These are phyloP conservation scores for Pilatotrama ljubarskyi DNA, from an alignment of 768 basidiomycete genomes.

Conservation along the genomic window DNA sequence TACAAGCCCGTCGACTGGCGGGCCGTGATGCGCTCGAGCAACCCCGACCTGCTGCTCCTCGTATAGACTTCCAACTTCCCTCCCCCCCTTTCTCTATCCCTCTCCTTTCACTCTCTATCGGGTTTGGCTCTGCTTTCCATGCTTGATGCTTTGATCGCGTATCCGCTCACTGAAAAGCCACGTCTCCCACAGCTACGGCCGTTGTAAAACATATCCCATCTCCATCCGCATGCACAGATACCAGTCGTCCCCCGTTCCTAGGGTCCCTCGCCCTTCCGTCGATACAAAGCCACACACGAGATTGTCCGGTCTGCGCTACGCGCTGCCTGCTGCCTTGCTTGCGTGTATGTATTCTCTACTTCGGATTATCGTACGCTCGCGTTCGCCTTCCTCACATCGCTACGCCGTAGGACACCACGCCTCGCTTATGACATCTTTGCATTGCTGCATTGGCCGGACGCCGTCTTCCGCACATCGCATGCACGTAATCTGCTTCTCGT, in stretches of 20 bases:
- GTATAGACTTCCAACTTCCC: constrained; percentile 40
- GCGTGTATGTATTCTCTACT: constrained; percentile 13
- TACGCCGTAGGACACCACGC: background rate
- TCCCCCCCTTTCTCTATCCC: background rate
- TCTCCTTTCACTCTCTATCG: background rate
- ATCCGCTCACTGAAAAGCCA: constrained; percentile 13
- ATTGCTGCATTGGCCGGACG: background rate
- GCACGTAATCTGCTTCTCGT: constrained; percentile 1
- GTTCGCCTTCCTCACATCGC: constrained; percentile 1
- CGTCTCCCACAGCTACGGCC: constrained; percentile 10
- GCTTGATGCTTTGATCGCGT: background rate
- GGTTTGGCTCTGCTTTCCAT: constrained; percentile 8
- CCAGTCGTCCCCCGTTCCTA: background rate
- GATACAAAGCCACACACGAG: background rate
- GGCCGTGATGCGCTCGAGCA: constrained; percentile 45
- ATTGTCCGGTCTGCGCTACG: constrained; percentile 2
- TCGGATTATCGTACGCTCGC: constrained; percentile 10
- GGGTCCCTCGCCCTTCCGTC: background rate
- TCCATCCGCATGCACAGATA: constrained; percentile 7
- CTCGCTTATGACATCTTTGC: background rate
- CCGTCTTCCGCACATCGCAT: background rate
- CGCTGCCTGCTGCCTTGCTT: background rate
- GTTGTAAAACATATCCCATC: constrained; percentile 7
- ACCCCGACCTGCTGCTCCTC: constrained; percentile 51
- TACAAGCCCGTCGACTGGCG: constrained; percentile 60